Percentiles rank a stretch among this genome's conserved stretches.
These are phyloP conservation scores for Pinus taeda DNA, from an alignment of 75 land plant genomes.

Conservation along the genomic window DNA sequence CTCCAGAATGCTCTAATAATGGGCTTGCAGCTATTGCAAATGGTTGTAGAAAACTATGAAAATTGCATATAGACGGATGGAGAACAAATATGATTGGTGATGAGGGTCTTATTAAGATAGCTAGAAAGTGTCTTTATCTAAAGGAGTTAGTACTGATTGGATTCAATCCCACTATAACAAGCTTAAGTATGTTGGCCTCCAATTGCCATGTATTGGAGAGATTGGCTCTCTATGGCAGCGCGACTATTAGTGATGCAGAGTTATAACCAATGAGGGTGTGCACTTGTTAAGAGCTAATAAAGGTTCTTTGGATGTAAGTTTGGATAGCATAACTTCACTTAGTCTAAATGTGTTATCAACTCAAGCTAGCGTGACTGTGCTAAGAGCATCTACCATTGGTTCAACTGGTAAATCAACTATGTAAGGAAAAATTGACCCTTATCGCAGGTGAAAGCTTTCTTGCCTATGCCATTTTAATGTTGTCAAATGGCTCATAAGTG, in stretches of 20 bases:
- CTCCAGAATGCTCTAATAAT: constrained; percentile 34
- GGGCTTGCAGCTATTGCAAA: constrained; percentile 37
- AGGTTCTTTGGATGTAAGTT: neutral
- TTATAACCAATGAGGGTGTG: constrained; percentile 13
- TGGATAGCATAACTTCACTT: neutral
- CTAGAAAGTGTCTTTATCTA: constrained; percentile 27
- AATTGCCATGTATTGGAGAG: constrained; percentile 39
- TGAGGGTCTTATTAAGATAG: constrained; percentile 36
- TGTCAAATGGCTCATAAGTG: neutral
- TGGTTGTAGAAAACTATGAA: constrained; percentile 32
- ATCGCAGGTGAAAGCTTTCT: neutral
- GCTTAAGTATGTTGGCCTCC: constrained; percentile 30
- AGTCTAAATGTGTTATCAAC: neutral
- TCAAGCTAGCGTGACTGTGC: neutral
- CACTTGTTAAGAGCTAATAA: neutral
- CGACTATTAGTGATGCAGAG: constrained; percentile 38
- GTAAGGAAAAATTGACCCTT: neutral
- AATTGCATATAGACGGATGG: constrained; percentile 38
- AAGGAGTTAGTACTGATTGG: constrained; percentile 47
- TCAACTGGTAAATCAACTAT: neutral
- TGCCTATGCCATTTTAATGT: neutral
- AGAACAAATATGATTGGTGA: constrained; percentile 32
- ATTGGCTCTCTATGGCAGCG: constrained; percentile 41
- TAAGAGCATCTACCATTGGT: neutral
- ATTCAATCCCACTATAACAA: constrained; percentile 19